Evolutionary conservation across 2,329 filamentous ascomycete genomes (phyloP).

Genomic region (Colletotrichum sp.): DNA sequence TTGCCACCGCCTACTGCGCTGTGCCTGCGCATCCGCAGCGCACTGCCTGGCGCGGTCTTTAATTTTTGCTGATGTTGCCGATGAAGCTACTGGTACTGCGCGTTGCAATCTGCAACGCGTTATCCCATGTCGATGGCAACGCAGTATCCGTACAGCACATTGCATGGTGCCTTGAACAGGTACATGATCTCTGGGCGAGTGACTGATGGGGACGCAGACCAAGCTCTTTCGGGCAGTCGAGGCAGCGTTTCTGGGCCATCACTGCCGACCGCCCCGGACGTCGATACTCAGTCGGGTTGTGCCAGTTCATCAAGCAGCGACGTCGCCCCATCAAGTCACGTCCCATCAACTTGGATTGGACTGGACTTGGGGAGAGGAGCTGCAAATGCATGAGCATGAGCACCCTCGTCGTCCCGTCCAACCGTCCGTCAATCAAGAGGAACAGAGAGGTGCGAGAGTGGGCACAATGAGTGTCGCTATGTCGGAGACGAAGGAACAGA

Average conservation of each 20-base stretch:
- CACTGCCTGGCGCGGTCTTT: background rate
- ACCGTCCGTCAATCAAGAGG: conserved; percentile 13
- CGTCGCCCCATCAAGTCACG: conserved; percentile 16
- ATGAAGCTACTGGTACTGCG: background rate
- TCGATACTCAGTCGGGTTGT: conserved; percentile 13
- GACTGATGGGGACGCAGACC: conserved; percentile 9
- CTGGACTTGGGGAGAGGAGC: background rate
- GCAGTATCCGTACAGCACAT: background rate
- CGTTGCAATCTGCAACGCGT: conserved; percentile 7
- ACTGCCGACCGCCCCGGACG: conserved; percentile 16
- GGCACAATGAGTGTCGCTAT: background rate
- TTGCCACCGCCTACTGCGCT: background rate
- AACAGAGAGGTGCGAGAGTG: background rate
- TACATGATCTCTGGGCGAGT: background rate
- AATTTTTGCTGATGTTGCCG: background rate
- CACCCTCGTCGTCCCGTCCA: conserved; percentile 8
- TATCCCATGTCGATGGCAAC: conserved; percentile 4
- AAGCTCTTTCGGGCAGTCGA: conserved; percentile 5
- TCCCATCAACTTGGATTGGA: conserved; percentile 13
- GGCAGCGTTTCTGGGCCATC: background rate
- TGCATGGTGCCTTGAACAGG: background rate
- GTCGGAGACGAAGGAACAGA: conserved; percentile 9
- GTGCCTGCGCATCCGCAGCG: background rate
- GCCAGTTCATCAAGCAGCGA: conserved; percentile 21
- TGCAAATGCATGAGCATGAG: conserved; percentile 7